Evolutionary conservation across 306 rosid genomes (phyloP), one percentile per base, ranked within the genome.

Genomic region (Cucumis hystrix): DNA sequence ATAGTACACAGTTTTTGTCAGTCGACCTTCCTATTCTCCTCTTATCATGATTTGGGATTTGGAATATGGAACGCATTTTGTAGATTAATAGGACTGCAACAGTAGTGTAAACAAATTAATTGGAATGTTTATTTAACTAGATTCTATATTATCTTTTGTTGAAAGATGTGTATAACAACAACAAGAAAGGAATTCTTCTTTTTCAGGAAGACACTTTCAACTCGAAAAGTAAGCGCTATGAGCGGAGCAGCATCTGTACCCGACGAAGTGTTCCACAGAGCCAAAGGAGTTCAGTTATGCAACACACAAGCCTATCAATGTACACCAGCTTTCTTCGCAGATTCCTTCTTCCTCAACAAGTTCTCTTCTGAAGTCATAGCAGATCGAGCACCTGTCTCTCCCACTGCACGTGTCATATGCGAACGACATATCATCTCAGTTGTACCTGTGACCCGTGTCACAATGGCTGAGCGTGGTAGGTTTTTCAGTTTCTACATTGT

Each of bases 161-260:
- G 75, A 47, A 70, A 47, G 30, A 23, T 47, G 58, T 70, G 55
- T 41, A 20, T 12, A n/a, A 70, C 58, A 13, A 6, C 56, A 25
- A 20, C 20, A 70, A 15, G 58, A 45, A 45, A 47, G 40, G 58
- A 75, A 75, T 75, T 58, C 60, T 40, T 66, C 69, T 76, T 21
- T 81, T 17, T 20, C 91, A 92, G 97, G 97, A 92, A 83, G 84
- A 90, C 97, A 17, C 85, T 92, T 70, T 87, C 97, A 35, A 89
- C 92, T 72, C 85, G 97, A 57, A 95, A 92, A 85, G 96, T 95
- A 15, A 87, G 84, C 79, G 97, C 97, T 51, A 90, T 90, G 16
- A 90, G 91, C 64, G 97, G 99, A 80, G 97, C 99, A 66, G 97
- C 97, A 68, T 92, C 97, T 25, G 99, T 95, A 23, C 97, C 99